Conservation (phyloP, 257 asterid species). For the Cynanchum wilfordii region DNA sequence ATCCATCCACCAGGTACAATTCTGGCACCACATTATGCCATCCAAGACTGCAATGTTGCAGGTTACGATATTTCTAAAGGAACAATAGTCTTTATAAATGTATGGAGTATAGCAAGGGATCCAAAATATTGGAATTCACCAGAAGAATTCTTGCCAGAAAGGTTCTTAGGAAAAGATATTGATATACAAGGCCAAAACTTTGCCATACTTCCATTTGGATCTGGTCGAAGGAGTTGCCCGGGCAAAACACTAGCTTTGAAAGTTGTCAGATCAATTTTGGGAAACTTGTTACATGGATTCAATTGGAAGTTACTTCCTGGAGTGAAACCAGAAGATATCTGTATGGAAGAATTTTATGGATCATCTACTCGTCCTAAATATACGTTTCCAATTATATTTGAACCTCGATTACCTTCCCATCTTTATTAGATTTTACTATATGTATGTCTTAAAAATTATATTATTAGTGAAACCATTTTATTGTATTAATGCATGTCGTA, state of each 20-base stretch:
- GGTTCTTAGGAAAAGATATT: neutral
- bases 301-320: neutral
- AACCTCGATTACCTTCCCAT: neutral
- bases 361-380: neutral
- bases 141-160: neutral
- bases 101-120: slow-evolving; percentile 1
- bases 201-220: neutral
- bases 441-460: too few relatives aligned
- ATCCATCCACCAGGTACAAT: neutral
- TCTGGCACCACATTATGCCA: neutral
- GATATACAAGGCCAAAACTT: neutral
- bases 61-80: neutral
- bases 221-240: neutral
- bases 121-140: neutral
- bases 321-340: slow-evolving; percentile 1
- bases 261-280: neutral
- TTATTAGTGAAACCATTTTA: too few relatives aligned
- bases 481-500: too few relatives aligned
- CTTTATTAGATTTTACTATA: neutral
- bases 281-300: neutral
- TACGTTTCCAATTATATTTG: neutral
- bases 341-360: neutral
- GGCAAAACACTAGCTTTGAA: neutral
- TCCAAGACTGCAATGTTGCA: neutral
- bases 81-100: neutral